phyloP scores from a whole-genome alignment of 495 filamentous ascomycete species.

The Annulohypoxylon bovei region DNA sequence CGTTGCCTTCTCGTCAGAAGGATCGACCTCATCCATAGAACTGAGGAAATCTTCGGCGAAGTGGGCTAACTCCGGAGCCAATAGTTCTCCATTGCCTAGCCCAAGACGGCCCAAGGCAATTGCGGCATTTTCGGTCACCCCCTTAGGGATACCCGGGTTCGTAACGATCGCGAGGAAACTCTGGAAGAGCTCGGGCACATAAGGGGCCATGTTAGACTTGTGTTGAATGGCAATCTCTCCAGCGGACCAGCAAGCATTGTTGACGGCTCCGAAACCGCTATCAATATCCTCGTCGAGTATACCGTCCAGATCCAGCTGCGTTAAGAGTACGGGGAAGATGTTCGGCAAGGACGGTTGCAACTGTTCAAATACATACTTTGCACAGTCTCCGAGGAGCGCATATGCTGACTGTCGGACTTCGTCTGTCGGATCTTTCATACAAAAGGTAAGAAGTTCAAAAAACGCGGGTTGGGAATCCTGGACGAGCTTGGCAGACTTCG shows the following conservation, averaged over 20 bases:
- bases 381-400: constrained; percentile 93
- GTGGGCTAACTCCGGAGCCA: constrained; percentile 82
- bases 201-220: constrained; percentile 75
- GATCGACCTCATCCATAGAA: constrained; percentile 83
- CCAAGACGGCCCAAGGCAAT: constrained; percentile 92
- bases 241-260: constrained; percentile 98
- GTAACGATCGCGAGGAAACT: constrained; percentile 80
- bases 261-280: constrained; percentile 87
- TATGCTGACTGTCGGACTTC: constrained; percentile 97
- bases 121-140: constrained; percentile 93
- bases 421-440: constrained; percentile 91
- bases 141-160: constrained; percentile 85
- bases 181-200: constrained; percentile 77
- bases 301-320: constrained; percentile 83
- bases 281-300: constrained; percentile 77
- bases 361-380: constrained; percentile 91
- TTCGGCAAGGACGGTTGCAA: constrained; percentile 76
- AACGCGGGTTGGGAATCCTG: constrained; percentile 78
- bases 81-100: constrained; percentile 76
- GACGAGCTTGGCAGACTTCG: constrained; percentile 79
- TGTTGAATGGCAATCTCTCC: constrained; percentile 92
- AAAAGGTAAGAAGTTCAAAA: constrained; percentile 89
- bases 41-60: constrained; percentile 85
- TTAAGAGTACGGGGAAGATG: constrained; percentile 81
- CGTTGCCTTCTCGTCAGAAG: constrained; percentile 93